Percentiles rank a stretch among this genome's conserved stretches.
Conservation (phyloP, 164 flowering plant genomes). For the Brasenia schreberi region DNA sequence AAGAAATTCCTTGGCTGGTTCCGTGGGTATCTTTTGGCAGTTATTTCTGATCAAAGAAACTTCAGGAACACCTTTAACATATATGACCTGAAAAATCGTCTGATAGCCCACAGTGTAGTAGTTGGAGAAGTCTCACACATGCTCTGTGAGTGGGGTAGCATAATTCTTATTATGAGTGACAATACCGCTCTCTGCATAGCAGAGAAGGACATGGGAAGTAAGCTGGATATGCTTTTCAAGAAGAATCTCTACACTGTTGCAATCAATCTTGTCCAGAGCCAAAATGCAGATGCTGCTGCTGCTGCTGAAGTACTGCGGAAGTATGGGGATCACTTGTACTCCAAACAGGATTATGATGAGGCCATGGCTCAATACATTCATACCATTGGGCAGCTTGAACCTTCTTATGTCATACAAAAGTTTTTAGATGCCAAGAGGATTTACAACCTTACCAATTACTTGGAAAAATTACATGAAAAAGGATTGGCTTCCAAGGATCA, state of each 20-base stretch:
- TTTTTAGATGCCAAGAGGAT: constrained; percentile 97
- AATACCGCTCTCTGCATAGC: constrained; percentile 67
- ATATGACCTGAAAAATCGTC: constrained; percentile 85
- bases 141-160: constrained; percentile 97
- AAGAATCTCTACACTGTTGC: constrained; percentile 95
- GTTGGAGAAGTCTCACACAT: constrained; percentile 82
- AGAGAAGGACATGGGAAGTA: constrained; percentile 99
- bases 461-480: constrained; percentile 93
- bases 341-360: constrained; percentile 92
- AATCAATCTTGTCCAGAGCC: constrained; percentile 89
- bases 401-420: constrained; percentile 96
- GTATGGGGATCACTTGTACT: constrained; percentile 91
- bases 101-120: constrained; percentile 77
- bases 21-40: constrained; percentile 91
- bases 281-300: constrained; percentile 99
- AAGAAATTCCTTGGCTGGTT: constrained; percentile 94
- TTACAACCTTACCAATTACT: constrained; percentile 94
- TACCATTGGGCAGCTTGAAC: constrained; percentile 95
- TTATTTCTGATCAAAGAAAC: constrained; percentile 70
- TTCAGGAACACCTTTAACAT: constrained; percentile 67
- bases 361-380: constrained; percentile 92
- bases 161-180: constrained; percentile 74
- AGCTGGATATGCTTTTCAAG: constrained; percentile 95
- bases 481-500: constrained; percentile 96
- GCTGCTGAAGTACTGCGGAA: constrained; percentile 93